A percentile compares a stretch with the other conserved stretches of the same genome.
Evolutionary conservation across 2,329 filamentous ascomycete species (phyloP).

Genomic region (Lachnellula hyalina): DNA sequence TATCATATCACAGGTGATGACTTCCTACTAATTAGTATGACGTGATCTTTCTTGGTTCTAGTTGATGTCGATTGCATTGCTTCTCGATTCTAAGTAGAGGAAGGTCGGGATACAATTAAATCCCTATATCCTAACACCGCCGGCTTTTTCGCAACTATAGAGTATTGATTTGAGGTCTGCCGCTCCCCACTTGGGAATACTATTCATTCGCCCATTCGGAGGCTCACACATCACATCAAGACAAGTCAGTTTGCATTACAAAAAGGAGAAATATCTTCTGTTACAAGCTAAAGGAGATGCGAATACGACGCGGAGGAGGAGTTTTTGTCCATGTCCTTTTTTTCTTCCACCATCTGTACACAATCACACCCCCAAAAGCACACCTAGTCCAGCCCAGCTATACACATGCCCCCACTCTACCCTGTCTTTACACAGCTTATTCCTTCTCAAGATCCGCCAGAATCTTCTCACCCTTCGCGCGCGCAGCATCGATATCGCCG

Average conservation of each 20-base stretch:
- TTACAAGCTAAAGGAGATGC: conserved; percentile 21
- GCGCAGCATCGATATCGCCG: conserved; percentile 88
- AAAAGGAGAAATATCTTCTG: conserved; percentile 11
- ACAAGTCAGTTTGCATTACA: not conserved
- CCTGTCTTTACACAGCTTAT: conserved; percentile 5
- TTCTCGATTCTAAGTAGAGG: too few species aligned
- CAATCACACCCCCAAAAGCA: conserved; percentile 5
- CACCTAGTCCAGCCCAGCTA: conserved; percentile 11
- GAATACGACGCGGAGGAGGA: conserved; percentile 19
- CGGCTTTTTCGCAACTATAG: too few species aligned
- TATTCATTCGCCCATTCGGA: too few species aligned
- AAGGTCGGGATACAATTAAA: too few species aligned
- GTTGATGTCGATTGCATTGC: too few species aligned
- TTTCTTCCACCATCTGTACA: conserved; percentile 21
- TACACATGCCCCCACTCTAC: conserved; percentile 12
- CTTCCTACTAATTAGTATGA: too few species aligned
- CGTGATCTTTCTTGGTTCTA: too few species aligned
- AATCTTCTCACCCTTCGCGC: conserved; percentile 99
- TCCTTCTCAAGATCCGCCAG: conserved; percentile 67
- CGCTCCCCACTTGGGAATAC: too few species aligned
- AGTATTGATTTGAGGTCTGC: too few species aligned
- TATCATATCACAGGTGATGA: too few species aligned
- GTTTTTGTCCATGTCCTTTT: conserved; percentile 20
- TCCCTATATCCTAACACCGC: too few species aligned
- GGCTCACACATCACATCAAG: too few species aligned